Conservation (phyloP, 2,329 filamentous ascomycete species). For the Penicillium sp. region DNA sequence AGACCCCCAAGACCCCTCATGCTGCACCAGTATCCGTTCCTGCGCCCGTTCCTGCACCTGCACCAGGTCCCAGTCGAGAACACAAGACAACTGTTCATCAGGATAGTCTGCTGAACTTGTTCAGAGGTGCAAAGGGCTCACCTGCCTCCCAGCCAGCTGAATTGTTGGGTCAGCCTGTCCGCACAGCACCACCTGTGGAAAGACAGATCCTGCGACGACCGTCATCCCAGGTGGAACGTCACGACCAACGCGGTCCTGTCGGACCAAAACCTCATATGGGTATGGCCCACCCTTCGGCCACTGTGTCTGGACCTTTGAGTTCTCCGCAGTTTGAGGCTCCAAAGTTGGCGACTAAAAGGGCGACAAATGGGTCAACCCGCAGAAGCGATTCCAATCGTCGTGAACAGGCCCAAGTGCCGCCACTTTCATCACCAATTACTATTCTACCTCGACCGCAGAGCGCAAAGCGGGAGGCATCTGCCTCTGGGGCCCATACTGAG, state of each 20-base stretch:
- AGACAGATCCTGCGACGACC: slow-evolving; percentile 40
- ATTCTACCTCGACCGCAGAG: slow-evolving; percentile 41
- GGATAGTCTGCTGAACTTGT: slow-evolving; percentile 38
- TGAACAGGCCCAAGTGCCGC: slow-evolving; percentile 23
- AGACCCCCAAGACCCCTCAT: slow-evolving; percentile 28
- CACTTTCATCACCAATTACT: slow-evolving; percentile 38
- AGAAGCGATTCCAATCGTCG: slow-evolving; percentile 27
- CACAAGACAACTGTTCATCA: slow-evolving; percentile 41
- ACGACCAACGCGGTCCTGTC: slow-evolving; percentile 18
- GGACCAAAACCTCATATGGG: slow-evolving; percentile 17
- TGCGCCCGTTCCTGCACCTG: slow-evolving; percentile 1
- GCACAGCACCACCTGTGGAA: slow-evolving; percentile 26
- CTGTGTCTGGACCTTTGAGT: slow-evolving; percentile 44
- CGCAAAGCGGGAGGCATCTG: slow-evolving; percentile 31
- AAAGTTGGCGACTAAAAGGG: slow-evolving; percentile 30
- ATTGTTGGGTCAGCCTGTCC: slow-evolving; percentile 48
- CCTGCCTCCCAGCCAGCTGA: slow-evolving; percentile 37
- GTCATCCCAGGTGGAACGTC: slow-evolving; percentile 10
- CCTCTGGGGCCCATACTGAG: slow-evolving; percentile 16
- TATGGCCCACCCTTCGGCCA: slow-evolving; percentile 38
- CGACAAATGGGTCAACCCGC: slow-evolving; percentile 24
- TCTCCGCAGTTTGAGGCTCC: slow-evolving; percentile 42
- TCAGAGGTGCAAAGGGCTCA: slow-evolving; percentile 30
- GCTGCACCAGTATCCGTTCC: slow-evolving; percentile 21
- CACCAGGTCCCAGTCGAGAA: slow-evolving; percentile 10